phyloP scores from a whole-genome alignment of 2,329 filamentous ascomycete genomes.

The Coccinonectria pachysandricola region DNA sequence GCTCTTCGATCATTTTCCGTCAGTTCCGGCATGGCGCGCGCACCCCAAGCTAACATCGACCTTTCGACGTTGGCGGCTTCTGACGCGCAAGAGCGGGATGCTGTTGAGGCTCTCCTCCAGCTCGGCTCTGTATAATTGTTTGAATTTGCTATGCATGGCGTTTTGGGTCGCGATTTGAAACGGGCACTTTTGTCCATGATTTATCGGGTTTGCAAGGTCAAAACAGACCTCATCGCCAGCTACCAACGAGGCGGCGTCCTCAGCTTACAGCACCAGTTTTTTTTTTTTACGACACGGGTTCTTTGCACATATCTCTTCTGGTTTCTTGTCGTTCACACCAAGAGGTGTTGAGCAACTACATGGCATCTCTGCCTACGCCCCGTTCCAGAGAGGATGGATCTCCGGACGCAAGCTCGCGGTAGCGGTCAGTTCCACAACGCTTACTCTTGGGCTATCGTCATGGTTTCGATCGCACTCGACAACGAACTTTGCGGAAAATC shows the following conservation, averaged over 20 bases:
- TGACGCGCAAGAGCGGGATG: slow-evolving; percentile 68
- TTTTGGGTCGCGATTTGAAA: slow-evolving; percentile 26
- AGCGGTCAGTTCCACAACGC: no score
- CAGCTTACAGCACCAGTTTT: no score
- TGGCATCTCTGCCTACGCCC: no score
- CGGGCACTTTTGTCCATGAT: slow-evolving; percentile 11
- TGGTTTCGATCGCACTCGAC: no score
- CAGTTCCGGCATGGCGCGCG: slow-evolving; percentile 42
- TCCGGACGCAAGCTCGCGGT: no score
- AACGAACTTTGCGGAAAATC: no score
- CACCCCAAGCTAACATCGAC: slow-evolving; percentile 43
- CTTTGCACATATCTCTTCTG: slow-evolving; percentile 7
- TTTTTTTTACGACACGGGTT: no score
- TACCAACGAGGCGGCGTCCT: slow-evolving; percentile 23
- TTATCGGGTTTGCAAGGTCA: slow-evolving; percentile 22
- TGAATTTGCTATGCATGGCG: slow-evolving; percentile 43
- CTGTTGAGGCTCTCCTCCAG: slow-evolving; percentile 68
- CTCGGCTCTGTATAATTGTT: slow-evolving; percentile 70
- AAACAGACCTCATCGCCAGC: slow-evolving; percentile 22
- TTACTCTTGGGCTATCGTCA: no score
- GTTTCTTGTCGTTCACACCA: slow-evolving; percentile 6
- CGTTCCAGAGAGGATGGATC: no score
- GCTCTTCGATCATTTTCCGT: slow-evolving; percentile 39
- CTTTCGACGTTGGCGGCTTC: slow-evolving; percentile 43
- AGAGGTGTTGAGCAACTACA: no score